Evolutionary conservation across 2,329 filamentous ascomycete species (phyloP), one percentile per base, ranked within the genome.

Genomic region (Amauroascus verrucosus): DNA sequence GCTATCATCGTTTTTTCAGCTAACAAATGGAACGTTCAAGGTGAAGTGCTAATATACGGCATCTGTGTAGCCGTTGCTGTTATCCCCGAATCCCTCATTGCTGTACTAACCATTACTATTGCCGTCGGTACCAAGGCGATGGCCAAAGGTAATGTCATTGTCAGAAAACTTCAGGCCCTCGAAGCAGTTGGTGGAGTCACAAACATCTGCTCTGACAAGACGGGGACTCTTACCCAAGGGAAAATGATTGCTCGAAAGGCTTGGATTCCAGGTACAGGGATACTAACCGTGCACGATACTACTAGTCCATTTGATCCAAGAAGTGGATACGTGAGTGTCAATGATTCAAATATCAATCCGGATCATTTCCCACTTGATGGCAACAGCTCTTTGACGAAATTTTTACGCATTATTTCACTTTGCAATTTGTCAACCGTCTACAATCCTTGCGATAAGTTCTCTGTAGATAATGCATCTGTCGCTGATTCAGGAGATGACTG

Each of bases 1-100:
- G 80, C 81, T 24, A 76, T 85, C 59, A 80, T 84, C 60, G 80
- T 83, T 18, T 73, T 84, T 28, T 81, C 73, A n/a, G 79, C 81
- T 58, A 83, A 81, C 66, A 61, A 72, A 2, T 80, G 78, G 61
- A 59, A 68, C 24, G 61, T 66, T 14, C 61, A 69, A 43, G 69
- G 74, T 38, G 77, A 81, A 57, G 77, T 82, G 53, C 75, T 81
- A 59, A 81, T 80, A 55, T 80, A 80, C 57, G 77, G 76, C 11
- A 76, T 80, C 20, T 75, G 75, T 11, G 73, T 71, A 3, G 72
- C 70, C 26, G 64, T 80, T 3, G 75, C 72, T 6, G 78, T 79
- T 70, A 78, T 80, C 57, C 78, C 78, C 0, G 77, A 76, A 7
- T 76, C 76, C 2, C 70, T 83, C 18, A 78, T 82, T 45, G 78